Evolutionary conservation across 1,284 basidiomycete species (phyloP).

Genomic region (Amylostereum areolatum): DNA sequence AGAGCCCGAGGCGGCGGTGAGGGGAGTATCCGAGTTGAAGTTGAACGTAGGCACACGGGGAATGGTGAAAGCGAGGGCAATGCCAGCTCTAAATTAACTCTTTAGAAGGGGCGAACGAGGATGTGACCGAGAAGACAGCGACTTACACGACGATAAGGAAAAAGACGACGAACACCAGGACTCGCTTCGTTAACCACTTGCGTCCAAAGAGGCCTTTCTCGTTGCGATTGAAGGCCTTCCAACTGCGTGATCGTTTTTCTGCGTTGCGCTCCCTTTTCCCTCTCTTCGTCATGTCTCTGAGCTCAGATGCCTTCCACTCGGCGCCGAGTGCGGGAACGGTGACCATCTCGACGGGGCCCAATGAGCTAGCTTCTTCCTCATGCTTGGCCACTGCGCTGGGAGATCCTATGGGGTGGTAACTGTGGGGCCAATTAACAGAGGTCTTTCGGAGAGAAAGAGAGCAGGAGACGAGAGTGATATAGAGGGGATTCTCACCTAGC

Average conservation of each 20-base stretch:
- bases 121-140: not conserved
- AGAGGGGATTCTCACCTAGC: slow-evolving; percentile 26
- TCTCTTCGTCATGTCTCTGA: slow-evolving; percentile 67
- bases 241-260: slow-evolving; percentile 51
- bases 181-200: slow-evolving; percentile 63
- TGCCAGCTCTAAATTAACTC: slow-evolving; percentile 42
- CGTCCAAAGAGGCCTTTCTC: slow-evolving; percentile 71
- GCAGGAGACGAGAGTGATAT: slow-evolving; percentile 8
- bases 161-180: slow-evolving; percentile 66
- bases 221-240: slow-evolving; percentile 68
- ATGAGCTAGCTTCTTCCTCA: slow-evolving; percentile 29
- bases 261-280: slow-evolving; percentile 53
- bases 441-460: not conserved
- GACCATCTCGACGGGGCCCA: slow-evolving; percentile 68
- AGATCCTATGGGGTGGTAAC: too few relatives aligned
- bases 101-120: not conserved
- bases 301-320: slow-evolving; percentile 78
- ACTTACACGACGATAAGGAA: slow-evolving; percentile 59
- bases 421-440: too few relatives aligned
- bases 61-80: slow-evolving; percentile 70
- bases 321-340: slow-evolving; percentile 84
- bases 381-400: slow-evolving; percentile 16
- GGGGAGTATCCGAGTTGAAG: slow-evolving; percentile 53
- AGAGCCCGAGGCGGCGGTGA: slow-evolving; percentile 49
- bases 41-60: slow-evolving; percentile 73